Evolutionary conservation across 2,329 filamentous ascomycete species (phyloP).

Genomic region (Paraphoma chrysanthemicola): DNA sequence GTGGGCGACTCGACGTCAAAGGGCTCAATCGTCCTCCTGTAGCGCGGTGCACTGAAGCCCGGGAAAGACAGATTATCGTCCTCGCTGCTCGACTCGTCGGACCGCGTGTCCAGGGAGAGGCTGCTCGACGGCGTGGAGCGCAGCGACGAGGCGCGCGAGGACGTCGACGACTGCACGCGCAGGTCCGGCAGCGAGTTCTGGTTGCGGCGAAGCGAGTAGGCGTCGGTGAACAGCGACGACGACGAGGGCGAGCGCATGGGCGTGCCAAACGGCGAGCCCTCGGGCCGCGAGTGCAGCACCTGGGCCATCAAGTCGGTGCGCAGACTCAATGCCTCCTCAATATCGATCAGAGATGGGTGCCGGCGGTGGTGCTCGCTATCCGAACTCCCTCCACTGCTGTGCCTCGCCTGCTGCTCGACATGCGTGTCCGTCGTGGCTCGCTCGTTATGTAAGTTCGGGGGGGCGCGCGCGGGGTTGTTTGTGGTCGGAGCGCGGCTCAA

Average conservation of each 20-base stretch:
- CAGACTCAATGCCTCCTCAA: conserved; percentile 26
- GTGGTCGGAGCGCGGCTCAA: not conserved
- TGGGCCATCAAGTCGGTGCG: conserved; percentile 47
- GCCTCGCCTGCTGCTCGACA: conserved; percentile 34
- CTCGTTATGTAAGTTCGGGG: conserved; percentile 17
- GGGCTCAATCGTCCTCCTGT: conserved; percentile 17
- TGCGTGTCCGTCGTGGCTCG: conserved; percentile 33
- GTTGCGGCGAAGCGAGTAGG: conserved; percentile 41
- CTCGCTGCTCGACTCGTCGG: conserved; percentile 52
- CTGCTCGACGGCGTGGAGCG: conserved; percentile 70
- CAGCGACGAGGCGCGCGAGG: conserved; percentile 60
- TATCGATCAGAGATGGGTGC: conserved; percentile 21
- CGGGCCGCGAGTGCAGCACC: conserved; percentile 36
- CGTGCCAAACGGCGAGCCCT: conserved; percentile 43
- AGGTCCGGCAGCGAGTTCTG: conserved; percentile 47
- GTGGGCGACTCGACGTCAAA: conserved; percentile 42
- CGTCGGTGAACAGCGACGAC: conserved; percentile 53
- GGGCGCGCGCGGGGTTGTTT: conserved; percentile 1
- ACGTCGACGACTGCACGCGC: conserved; percentile 41
- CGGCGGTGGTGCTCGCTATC: conserved; percentile 25
- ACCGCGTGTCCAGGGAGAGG: conserved; percentile 66
- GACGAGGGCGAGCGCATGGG: conserved; percentile 53
- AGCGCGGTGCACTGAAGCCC: conserved; percentile 42
- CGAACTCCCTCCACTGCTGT: conserved; percentile 34
- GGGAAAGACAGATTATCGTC: conserved; percentile 56